Conservation (phyloP, 1,284 basidiomycete species). For the Hemileia vastatrix region DNA sequence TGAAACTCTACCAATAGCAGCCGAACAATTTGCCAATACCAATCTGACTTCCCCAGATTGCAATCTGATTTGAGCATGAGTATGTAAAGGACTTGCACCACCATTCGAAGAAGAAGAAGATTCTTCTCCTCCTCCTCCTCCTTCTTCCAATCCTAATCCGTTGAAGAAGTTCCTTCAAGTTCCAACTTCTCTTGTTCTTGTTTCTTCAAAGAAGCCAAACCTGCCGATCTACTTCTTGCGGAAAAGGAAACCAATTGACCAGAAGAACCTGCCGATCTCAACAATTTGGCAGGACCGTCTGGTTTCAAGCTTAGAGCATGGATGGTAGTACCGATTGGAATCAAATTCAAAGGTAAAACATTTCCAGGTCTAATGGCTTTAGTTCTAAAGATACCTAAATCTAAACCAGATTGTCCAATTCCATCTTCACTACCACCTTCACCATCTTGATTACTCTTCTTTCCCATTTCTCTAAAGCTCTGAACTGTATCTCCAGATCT, state of each 20-base stretch:
- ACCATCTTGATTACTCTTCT: too few species aligned
- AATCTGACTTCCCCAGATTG: slow-evolving; percentile 87
- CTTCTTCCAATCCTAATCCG: too few species aligned
- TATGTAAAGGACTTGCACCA: not conserved
- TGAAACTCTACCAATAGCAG: slow-evolving; percentile 83
- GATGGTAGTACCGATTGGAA: slow-evolving; percentile 82
- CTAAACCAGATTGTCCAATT: slow-evolving; percentile 47
- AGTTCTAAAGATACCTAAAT: slow-evolving; percentile 74
- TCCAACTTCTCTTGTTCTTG: slow-evolving; percentile 1
- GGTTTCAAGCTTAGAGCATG: slow-evolving; percentile 74
- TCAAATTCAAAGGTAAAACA: slow-evolving; percentile 78
- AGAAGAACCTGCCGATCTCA: slow-evolving; percentile 78
- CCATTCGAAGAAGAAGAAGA: slow-evolving; percentile 18
- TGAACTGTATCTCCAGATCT: slow-evolving; percentile 77
- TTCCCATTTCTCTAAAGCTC: slow-evolving; percentile 68
- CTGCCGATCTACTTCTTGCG: slow-evolving; percentile 52
- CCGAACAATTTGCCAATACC: slow-evolving; percentile 69
- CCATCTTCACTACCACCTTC: not conserved
- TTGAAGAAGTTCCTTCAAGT: not conserved
- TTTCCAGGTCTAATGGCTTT: slow-evolving; percentile 82
- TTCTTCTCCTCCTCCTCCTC: not conserved
- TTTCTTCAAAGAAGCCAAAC: slow-evolving; percentile 46
- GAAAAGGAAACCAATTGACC: slow-evolving; percentile 62
- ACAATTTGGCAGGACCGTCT: slow-evolving; percentile 67
- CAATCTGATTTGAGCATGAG: slow-evolving; percentile 73